A percentile compares a stretch with the other conserved stretches of the same genome.
Evolutionary conservation across 768 basidiomycete species (phyloP).

Genomic region (Mycena indigotica): DNA sequence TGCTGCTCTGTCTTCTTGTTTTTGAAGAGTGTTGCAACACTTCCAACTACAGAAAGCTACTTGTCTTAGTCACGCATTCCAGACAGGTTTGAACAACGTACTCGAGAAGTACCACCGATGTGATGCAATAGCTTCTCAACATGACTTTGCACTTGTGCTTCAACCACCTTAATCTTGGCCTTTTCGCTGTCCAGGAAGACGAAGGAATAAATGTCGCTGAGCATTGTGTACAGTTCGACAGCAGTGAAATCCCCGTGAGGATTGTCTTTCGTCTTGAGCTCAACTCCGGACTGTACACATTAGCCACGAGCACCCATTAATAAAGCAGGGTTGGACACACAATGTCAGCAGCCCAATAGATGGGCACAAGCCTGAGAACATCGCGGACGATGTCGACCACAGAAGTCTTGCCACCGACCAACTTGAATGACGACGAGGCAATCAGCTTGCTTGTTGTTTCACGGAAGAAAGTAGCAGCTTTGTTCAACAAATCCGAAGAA

Average conservation of each 20-base stretch:
- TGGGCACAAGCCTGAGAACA: constrained; percentile 64
- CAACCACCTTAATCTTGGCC: constrained; percentile 57
- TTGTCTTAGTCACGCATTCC: background rate
- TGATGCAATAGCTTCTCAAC: constrained; percentile 54
- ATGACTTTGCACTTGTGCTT: constrained; percentile 52
- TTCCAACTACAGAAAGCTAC: constrained; percentile 44
- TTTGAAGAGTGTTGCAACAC: constrained; percentile 51
- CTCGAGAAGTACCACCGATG: constrained; percentile 49
- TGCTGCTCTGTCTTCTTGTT: constrained; percentile 49
- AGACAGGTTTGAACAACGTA: constrained; percentile 38
- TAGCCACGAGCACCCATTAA: constrained; percentile 4
- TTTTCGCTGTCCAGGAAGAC: constrained; percentile 75
- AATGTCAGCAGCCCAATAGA: constrained; percentile 74
- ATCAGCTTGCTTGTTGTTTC: constrained; percentile 65
- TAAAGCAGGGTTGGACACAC: constrained; percentile 43
- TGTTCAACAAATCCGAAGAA: constrained; percentile 48
- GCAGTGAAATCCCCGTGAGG: constrained; percentile 65
- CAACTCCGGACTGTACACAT: constrained; percentile 62
- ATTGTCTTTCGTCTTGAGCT: constrained; percentile 59
- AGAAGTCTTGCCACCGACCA: constrained; percentile 55
- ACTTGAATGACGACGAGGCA: constrained; percentile 49
- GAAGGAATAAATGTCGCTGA: constrained; percentile 75
- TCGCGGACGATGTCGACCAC: constrained; percentile 70
- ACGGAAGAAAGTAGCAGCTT: constrained; percentile 65
- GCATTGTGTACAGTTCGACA: constrained; percentile 59